These are phyloP conservation scores for Yarrowia sp. DNA, from an alignment of 805 yeast species.

Conservation along the genomic window DNA sequence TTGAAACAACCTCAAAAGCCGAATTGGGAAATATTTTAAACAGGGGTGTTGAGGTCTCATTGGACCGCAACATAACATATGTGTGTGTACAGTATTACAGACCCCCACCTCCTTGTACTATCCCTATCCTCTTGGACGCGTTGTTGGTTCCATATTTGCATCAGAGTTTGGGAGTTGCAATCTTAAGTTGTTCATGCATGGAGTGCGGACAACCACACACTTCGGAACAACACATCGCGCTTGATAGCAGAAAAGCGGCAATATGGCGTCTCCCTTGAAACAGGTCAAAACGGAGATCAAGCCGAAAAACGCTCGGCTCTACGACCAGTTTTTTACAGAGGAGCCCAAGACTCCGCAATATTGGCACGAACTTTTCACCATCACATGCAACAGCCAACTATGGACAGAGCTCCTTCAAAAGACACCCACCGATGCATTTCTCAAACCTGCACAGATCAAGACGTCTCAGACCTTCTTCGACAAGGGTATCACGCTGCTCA, in stretches of 20 bases:
- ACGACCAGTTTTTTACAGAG: constrained; percentile 5
- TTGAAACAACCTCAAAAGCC: too few species aligned
- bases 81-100: too few species aligned
- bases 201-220: too few species aligned
- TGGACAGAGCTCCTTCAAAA: constrained; percentile 14
- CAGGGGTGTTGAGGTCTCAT: too few species aligned
- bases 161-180: constrained; percentile 12
- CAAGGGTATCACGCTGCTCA: constrained; percentile 32
- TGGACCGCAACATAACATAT: too few species aligned
- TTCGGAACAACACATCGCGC: constrained; percentile 13
- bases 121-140: too few species aligned
- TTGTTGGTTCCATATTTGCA: too few species aligned
- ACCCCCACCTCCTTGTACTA: too few species aligned
- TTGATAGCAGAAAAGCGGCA: background rate
- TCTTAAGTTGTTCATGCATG: background rate
- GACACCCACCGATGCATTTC: background rate
- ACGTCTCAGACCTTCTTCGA: constrained; percentile 31
- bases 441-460: constrained; percentile 15
- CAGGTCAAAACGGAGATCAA: constrained; percentile 21
- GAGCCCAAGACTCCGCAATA: background rate
- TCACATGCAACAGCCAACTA: constrained; percentile 27
- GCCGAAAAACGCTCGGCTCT: constrained; percentile 11
- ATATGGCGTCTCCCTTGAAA: constrained; percentile 17
- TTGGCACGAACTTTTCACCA: constrained; percentile 22
- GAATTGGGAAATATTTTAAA: too few species aligned